Evolutionary conservation across 306 rosid genomes (phyloP).

Genomic region (Biancaea sappan): DNA sequence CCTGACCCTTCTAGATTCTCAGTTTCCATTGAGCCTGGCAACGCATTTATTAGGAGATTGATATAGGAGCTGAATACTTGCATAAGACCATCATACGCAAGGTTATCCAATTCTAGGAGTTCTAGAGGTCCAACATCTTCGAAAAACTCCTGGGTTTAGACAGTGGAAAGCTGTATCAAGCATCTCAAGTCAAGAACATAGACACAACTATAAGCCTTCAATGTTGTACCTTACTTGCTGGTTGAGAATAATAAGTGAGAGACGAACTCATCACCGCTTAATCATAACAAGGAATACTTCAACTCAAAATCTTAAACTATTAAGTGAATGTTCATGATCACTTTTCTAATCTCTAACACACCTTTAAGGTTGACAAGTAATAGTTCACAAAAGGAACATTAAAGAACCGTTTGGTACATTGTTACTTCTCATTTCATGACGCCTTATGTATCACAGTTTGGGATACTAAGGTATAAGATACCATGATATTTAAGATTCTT

Average conservation of each 20-base stretch:
- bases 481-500: no score
- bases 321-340: not conserved
- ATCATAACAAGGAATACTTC: not conserved
- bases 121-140: constrained; percentile 81
- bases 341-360: no score
- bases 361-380: no score
- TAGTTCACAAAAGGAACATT: not conserved
- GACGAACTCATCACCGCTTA: not conserved
- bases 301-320: not conserved
- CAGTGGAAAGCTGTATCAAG: not conserved
- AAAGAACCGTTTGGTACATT: no score
- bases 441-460: no score
- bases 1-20: constrained; percentile 65
- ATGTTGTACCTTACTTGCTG: not conserved
- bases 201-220: no score
- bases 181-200: not conserved
- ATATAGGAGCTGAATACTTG: constrained; percentile 66
- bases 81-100: constrained; percentile 72
- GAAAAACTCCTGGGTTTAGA: constrained; percentile 63
- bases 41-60: constrained; percentile 66
- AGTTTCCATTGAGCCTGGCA: constrained; percentile 75
- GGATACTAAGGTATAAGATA: no score
- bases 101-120: constrained; percentile 66
- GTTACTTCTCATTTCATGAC: no score
- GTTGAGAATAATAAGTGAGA: not conserved